Base-by-base conservation (phyloP, 768 basidiomycete genomes). In the Tulasnella sp. region DNA sequence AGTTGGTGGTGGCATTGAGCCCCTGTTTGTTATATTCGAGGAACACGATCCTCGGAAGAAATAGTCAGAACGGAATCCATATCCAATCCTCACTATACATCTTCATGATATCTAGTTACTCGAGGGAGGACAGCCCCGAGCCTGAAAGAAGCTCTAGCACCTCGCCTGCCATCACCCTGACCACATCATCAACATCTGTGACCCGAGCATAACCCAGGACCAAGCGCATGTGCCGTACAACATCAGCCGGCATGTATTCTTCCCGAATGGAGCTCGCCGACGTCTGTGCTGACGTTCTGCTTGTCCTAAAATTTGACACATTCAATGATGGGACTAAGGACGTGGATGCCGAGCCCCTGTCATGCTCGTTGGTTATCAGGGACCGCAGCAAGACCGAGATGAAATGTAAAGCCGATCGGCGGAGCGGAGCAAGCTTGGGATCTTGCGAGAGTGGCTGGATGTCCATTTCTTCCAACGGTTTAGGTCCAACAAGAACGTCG, bases 331-430 rank as follows among this genome's bases (percentile, higher is more conserved):
- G 5, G 21, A 4, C 54, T 27, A 50, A 24, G 22, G 24, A 48
- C 4, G 34, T 11, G 11, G 50, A 49, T 66, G 24, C 24, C 17
- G 43, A 46, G 17, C 29, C 48, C 3, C 5, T 21, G 2, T 81
- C 78, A 60, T 85, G 80, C 10, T 75, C 66, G 8, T 77, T 72
- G n/a, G 70, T 70, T 0, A 76, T 80, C 17, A 75, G 73, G 43
- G 83, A 77, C n/a, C 78, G 76, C n/a, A 91, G 69, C 30, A 92
- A 73, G 8, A 84, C 66, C 0, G 81, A 75, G 44, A 94, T 74
- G 68, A 96, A 85, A 64, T 92, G 83, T n/a, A 96, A 67, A 0
- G 88, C 91, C 1, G 89, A 84, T 43, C 94, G 84, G 30, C 93
- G 80, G 2, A 97, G 73, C 0, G 88, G 78, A 0, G 93, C 88